phyloP scores from a whole-genome alignment of 176 grass and related monocot genomes.

The Bolboschoenus planiculmis region DNA sequence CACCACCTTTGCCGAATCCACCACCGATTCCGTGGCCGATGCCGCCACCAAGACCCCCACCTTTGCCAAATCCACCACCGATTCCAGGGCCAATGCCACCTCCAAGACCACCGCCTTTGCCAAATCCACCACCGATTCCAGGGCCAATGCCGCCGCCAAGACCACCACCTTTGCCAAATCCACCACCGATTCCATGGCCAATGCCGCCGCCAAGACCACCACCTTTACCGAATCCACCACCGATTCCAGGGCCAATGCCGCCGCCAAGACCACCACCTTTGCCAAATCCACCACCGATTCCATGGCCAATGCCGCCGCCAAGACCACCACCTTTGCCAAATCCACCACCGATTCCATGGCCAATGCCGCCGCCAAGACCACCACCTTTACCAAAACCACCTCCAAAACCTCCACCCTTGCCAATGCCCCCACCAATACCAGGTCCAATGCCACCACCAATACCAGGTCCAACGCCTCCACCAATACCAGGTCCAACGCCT shows the following conservation, averaged over 20 bases:
- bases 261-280: not conserved
- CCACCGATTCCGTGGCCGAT: conserved; percentile 21
- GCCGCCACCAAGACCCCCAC: not conserved
- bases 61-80: conserved; percentile 10
- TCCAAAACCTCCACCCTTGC: conserved; percentile 11
- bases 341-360: conserved; percentile 2
- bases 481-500: not conserved
- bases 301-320: not conserved
- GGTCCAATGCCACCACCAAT: conserved; percentile 9
- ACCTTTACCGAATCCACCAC: conserved; percentile 8
- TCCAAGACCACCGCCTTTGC: conserved; percentile 16
- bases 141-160: conserved; percentile 1
- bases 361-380: not conserved
- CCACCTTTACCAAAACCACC: conserved; percentile 17
- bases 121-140: conserved; percentile 18
- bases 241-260: not conserved
- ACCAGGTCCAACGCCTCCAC: not conserved
- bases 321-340: conserved; percentile 16
- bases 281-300: not conserved
- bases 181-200: conserved; percentile 13
- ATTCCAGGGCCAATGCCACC: not conserved
- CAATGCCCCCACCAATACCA: conserved; percentile 11
- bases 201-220: not conserved
- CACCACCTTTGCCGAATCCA: conserved; percentile 10
- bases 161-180: not conserved